Base-by-base conservation (phyloP, 805 yeast genomes). In the Starmerella vaccinii region DNA sequence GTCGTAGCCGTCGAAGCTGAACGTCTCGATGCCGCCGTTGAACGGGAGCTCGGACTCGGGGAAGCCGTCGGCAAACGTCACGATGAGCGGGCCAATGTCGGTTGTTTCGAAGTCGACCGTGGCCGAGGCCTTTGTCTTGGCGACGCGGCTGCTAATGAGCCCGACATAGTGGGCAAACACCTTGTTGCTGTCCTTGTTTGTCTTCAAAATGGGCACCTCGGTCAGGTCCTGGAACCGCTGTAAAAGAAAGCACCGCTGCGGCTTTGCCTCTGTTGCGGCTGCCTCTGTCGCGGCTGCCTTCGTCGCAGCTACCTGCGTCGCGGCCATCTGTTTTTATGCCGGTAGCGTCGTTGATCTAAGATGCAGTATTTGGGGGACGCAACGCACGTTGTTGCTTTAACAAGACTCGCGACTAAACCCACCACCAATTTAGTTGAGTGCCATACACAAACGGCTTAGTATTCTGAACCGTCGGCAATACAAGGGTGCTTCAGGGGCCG, bases 21-120 rank as follows among this genome's bases (percentile, higher is more conserved):
- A 55, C 44, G 46, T 38, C 12, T 46, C 16, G 45, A 54, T 32
- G 18, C 58, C 58, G 9, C 58, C 58, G 23, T 49, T 49, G 37
- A 50, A 38, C 34, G 58, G 58, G n/a, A 53, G 54, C 40, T 45
- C 53, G 1, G 47, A 3, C 16, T 32, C 51, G 13, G 58, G 58
- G 46, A 53, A 55, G 23, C 39, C 58, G 16, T 49, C 19, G 19
- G 22, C 40, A 22, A 55, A 55, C 15, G 42, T 42, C 18, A 53
- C 33, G 32, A 55, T 34, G 5, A 55, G 40, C 26, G 55, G 44
- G 21, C 57, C 57, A 29, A 18, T 30, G 6, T 41, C 46, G 2
- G 35, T 41, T 1, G 29, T 2, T 2, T 21, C 19, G 15, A n/a
- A 24, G 26, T 47, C 50, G 15, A 47, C 19, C 9, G 34, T 26